phyloP scores from a whole-genome alignment of 2,329 filamentous ascomycete genomes.

The Orbilia ellipsospora region DNA sequence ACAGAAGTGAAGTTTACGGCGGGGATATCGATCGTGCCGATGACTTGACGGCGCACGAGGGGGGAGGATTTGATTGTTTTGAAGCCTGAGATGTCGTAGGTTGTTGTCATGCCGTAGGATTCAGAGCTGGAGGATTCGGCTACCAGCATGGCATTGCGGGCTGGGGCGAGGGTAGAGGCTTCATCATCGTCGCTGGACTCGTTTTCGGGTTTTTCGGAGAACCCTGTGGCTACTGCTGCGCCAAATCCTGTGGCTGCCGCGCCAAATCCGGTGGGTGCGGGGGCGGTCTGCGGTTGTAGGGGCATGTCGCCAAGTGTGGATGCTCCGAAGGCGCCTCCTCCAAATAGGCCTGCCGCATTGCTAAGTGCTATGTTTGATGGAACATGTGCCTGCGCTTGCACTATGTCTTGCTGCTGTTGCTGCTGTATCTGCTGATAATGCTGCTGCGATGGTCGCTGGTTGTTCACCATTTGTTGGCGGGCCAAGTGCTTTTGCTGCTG shows the following conservation, averaged over 20 bases:
- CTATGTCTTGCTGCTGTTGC: too few relatives aligned
- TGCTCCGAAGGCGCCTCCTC: background rate
- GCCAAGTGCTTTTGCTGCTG: constrained; percentile 24
- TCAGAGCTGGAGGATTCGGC: constrained; percentile 64
- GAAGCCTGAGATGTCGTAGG: constrained; percentile 70
- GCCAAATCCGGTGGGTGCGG: background rate
- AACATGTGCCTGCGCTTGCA: too few relatives aligned
- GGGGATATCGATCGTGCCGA: constrained; percentile 68
- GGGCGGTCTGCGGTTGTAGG: background rate
- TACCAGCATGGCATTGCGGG: constrained; percentile 54
- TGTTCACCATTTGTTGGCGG: constrained; percentile 14
- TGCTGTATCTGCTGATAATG: too few relatives aligned
- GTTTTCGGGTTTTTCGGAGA: constrained; percentile 15
- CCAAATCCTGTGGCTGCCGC: background rate
- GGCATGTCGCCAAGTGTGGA: constrained; percentile 33
- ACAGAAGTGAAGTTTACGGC: constrained; percentile 69
- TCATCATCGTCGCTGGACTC: constrained; percentile 41
- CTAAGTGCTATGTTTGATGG: too few relatives aligned
- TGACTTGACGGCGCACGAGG: constrained; percentile 70
- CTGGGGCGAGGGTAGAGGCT: constrained; percentile 58
- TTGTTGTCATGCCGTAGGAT: constrained; percentile 71
- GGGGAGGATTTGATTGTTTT: constrained; percentile 69
- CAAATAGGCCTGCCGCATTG: background rate
- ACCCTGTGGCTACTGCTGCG: background rate
- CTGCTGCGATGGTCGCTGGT: constrained; percentile 11